Evolutionary conservation across 2,329 filamentous ascomycete species (phyloP).

Genomic region (Raffaelea ambrosiae): DNA sequence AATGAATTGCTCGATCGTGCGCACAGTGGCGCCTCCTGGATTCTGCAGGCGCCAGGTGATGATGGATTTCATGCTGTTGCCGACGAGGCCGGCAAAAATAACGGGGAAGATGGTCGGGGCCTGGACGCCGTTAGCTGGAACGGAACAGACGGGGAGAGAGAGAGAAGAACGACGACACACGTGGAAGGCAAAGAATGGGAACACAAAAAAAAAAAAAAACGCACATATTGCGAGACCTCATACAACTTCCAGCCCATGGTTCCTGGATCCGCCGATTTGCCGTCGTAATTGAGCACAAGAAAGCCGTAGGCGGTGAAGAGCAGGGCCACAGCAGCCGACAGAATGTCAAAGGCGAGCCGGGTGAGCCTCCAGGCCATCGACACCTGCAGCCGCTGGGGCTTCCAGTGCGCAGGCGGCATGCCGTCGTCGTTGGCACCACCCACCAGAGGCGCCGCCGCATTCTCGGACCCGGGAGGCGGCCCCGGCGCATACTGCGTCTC

Average conservation of each 20-base stretch:
- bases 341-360: background rate
- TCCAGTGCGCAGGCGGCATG: too few species aligned
- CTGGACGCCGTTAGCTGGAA: too few species aligned
- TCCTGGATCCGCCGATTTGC: background rate
- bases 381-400: too few species aligned
- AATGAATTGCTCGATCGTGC: conserved; percentile 19
- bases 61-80: conserved; percentile 17
- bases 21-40: conserved; percentile 15
- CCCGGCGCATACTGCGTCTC: too few species aligned
- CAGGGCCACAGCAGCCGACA: background rate
- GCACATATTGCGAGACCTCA: conserved; percentile 2
- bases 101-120: conserved; percentile 20
- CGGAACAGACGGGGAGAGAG: conserved; percentile 16
- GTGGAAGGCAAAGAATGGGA: too few species aligned
- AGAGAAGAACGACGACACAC: background rate
- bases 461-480: too few species aligned
- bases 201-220: background rate
- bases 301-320: conserved; percentile 6
- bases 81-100: conserved; percentile 19
- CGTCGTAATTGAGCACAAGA: conserved; percentile 2
- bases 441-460: too few species aligned
- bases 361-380: too few species aligned
- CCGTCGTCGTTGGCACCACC: too few species aligned
- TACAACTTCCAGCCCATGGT: conserved; percentile 1
- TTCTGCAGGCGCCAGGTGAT: conserved; percentile 19